Base-by-base conservation (phyloP, 2,329 filamentous ascomycete species). In the Achaetomium macrosporum region DNA sequence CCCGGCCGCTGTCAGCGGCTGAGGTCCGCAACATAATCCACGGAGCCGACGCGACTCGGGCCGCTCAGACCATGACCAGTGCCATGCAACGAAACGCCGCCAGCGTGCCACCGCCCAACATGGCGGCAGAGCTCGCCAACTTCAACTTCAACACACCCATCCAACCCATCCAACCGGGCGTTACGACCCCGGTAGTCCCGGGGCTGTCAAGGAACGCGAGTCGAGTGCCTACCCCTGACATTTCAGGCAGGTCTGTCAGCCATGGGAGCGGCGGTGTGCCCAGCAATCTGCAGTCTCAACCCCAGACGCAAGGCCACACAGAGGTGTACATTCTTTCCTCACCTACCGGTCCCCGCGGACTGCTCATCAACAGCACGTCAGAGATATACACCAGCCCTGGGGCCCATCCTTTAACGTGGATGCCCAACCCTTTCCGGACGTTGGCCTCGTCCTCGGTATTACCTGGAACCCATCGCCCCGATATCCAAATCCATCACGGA, bases 251-350 rank as follows among this genome's bases (percentile, higher is more conserved):
- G 59, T 65, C 69, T 17, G 59, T 59, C 11, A 67, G 64, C 25
- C 63, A 60, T 47, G 57, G 64, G 37, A 66, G 64, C 53, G 65
- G 57, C 42, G 44, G 62, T n/a, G 49, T 42, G 1, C 37, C 43
- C 42, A 16, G 42, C 36, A 39, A 9, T 31, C 15, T 25, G 25
- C 39, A 36, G 11, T 13, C 47, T 31, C 53, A 41, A 5, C 2
- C 40, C 16, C 53, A 50, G 29, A 16, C 55, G 13, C 44, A 65
- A 16, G 63, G 64, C 31, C 68, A 68, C 20, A 70, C 75, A 0
- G 76, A 81, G 54, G 78, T 84, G 2, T 85, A 84, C 58, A 76
- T 85, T 20, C 64, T 85, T 7, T 79, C 75, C 15, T 84, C 82
- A 0, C 81, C 82, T 0, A 72, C 73, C 40, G 82, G 82, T 0